These are phyloP conservation scores for Nicotiana benthamiana DNA, from an alignment of 257 asterid genomes.

Conservation along the genomic window DNA sequence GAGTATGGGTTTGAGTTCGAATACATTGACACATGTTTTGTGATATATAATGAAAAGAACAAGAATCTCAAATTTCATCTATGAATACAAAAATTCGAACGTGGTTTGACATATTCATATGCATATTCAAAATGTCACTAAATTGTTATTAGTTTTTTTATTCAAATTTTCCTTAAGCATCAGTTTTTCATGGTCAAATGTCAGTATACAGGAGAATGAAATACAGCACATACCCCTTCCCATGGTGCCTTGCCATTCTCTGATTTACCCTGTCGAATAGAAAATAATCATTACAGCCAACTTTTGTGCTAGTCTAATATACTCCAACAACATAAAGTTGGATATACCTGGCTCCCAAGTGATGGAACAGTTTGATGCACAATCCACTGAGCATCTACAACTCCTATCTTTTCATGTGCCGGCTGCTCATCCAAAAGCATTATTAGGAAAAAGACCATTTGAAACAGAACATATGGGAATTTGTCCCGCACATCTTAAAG, in stretches of 20 bases:
- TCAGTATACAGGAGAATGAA: neutral
- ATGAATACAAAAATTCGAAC: neutral
- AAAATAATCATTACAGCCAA: neutral
- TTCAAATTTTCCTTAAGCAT: neutral
- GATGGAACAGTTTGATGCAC: slow-evolving; percentile 96
- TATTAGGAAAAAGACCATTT: neutral
- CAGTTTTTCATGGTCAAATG: neutral
- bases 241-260: slow-evolving; percentile 86
- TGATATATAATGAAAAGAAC: neutral
- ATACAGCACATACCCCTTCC: slow-evolving; percentile 76
- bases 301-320: neutral
- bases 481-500: neutral
- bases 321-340: neutral
- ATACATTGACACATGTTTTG: neutral
- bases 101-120: neutral
- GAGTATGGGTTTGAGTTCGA: neutral
- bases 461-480: neutral
- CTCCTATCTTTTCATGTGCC: slow-evolving; percentile 91
- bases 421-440: slow-evolving; percentile 38
- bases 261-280: slow-evolving; percentile 50
- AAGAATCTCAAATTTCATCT: neutral
- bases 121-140: neutral
- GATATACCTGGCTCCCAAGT: slow-evolving; percentile 74
- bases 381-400: slow-evolving; percentile 88
- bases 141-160: neutral